Base-by-base conservation (phyloP, 2,329 filamentous ascomycete genomes). In the Penicillium sclerotigenum region DNA sequence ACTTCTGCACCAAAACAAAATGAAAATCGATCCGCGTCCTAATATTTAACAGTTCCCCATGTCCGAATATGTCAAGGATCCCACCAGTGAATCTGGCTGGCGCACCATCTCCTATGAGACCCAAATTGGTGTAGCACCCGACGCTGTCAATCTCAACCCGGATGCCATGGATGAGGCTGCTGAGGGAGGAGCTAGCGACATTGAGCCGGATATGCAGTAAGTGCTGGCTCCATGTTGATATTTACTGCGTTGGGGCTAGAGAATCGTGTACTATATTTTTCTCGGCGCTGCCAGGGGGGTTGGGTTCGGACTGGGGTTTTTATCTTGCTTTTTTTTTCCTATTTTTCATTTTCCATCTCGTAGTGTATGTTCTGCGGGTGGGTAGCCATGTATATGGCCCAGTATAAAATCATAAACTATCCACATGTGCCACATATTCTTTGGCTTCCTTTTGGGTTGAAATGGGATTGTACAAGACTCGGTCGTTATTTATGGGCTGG, bases 11-110 rank as follows among this genome's bases (percentile, higher is more conserved):
- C 36, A 18, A 13, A 24, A 6, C 9, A 3, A 26, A 26, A n/a
- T 20, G 5, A 10, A 37, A 37, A 29, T 29, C 7, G 18, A 16
- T 20, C 20, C 2, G 10, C 26, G 1, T 37, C 10, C 29, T 54
- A 36, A 62, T 31, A 14, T n/a, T 5, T 2, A 22, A 4, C 22
- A 79, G 77, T 87, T 87, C 76, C 84, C 85, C 3, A 87, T 86
- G 58, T 82, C 85, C 29, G 84, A 87, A 71, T 87, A 85, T 58
- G 68, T 83, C 50, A 87, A 87, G 67, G 84, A 87, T 58, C 52
- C 73, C 2, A 70, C 68, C 1, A 73, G 79, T 58, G 71, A 77
- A 5, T 75, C 81, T 18, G 83, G 83, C 5, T 87, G 84, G 84
- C 79, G 75, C 66, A 80, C 81, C 29, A 74, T 84, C 42, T 80